Base-by-base conservation (phyloP, 148 eudicot genomes). In the Rhododendron simsii region DNA sequence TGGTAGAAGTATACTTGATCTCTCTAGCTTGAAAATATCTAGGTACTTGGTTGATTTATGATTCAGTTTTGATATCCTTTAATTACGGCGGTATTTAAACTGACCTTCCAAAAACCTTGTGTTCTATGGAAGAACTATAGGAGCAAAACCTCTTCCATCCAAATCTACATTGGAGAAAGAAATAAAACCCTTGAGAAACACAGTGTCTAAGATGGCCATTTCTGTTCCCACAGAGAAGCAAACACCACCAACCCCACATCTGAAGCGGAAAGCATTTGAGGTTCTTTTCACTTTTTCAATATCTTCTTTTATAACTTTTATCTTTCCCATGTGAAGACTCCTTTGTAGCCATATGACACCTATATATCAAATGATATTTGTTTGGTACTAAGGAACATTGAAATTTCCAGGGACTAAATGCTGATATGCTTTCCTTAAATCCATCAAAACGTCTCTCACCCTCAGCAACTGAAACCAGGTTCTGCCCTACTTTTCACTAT, bases 191-290 rank as follows among this genome's bases (percentile, higher is more conserved):
- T 30, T 69, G 82, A 82, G 81, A 67, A 89, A 69, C 57, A 35
- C 53, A 82, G 61, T 16, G 39, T 81, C 82, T 74, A 90, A 81
- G 84, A 81, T 51, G 71, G 85, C 48, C 51, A 79, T 84, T 77
- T 80, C 89, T 79, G 50, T 86, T 83, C 20, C 55, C 61, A 63
- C 83, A 18, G 91, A 74, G 88, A 90, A 89, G 65, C 92, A 88
- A 88, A 85, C 85, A 84, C 86, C 88, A 69, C 78, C 88, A 47
- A 85, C 89, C 48, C 89, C 93, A 37, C 91, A 93, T 79, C 86
- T 92, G 89, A 95, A 95, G 91, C 88, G 98, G 86, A 95, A 93
- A 88, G 41, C 88, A 45, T 80, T 87, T 65, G 92, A 94, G 94
- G 98, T 91, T 83, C 45, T 35, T 78, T 33, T 53, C 67, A 55